Conservation (phyloP, 306 rosid genomes). For the Glycyrrhiza uralensis region DNA sequence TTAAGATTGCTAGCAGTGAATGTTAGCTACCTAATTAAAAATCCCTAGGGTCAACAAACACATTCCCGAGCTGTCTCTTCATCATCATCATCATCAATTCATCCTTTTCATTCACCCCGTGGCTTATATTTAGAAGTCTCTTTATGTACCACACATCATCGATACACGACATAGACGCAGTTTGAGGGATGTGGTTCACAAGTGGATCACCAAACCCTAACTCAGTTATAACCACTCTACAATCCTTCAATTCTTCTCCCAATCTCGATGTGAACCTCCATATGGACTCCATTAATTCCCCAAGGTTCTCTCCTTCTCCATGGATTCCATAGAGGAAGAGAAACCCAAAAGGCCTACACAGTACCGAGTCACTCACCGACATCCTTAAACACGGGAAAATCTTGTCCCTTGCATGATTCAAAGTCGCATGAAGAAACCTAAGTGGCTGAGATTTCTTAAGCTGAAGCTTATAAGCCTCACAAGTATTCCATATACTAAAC, state of each 20-base stretch:
- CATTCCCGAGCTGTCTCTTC: constrained; percentile 52
- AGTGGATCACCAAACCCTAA: constrained; percentile 57
- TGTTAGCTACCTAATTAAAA: constrained; percentile 33
- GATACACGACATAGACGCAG: constrained; percentile 45
- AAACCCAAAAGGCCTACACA: constrained; percentile 27
- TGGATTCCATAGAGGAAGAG: constrained; percentile 61
- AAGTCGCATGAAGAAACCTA: constrained; percentile 39
- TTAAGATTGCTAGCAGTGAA: not conserved
- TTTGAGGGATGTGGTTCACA: constrained; percentile 44
- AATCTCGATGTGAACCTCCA: constrained; percentile 61
- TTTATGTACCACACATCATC: constrained; percentile 68
- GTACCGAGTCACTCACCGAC: constrained; percentile 24
- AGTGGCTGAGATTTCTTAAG: constrained; percentile 48
- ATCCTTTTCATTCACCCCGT: constrained; percentile 23
- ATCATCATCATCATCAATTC: constrained; percentile 29
- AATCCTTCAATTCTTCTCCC: constrained; percentile 38
- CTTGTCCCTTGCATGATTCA: constrained; percentile 53
- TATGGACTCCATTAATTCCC: constrained; percentile 49
- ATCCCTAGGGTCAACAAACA: constrained; percentile 76
- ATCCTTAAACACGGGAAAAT: constrained; percentile 53
- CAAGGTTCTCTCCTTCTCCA: constrained; percentile 69
- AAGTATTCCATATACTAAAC: constrained; percentile 69
- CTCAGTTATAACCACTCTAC: constrained; percentile 29
- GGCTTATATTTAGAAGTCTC: constrained; percentile 24
- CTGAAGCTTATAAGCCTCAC: constrained; percentile 57